Conservation (phyloP, 345 rosid species). For the Bruguiera sexangula region DNA sequence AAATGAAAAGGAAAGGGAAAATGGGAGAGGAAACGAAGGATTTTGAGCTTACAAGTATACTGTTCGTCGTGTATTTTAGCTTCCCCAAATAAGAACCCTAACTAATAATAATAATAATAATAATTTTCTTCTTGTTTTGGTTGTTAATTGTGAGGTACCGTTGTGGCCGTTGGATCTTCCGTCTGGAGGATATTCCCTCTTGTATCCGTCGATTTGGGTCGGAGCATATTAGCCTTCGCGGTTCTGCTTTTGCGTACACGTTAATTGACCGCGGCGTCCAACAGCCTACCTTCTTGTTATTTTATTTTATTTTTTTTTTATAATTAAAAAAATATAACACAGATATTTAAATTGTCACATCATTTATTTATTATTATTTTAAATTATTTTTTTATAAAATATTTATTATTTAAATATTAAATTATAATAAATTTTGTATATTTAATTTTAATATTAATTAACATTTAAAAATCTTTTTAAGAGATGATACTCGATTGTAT, state of each 20-base stretch:
- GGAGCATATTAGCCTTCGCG: slow-evolving; percentile 20
- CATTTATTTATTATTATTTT: too few relatives aligned
- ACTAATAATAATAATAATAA: not conserved
- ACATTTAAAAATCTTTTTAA: too few relatives aligned
- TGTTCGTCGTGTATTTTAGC: not conserved
- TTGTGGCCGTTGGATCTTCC: slow-evolving; percentile 29
- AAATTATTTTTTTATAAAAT: too few relatives aligned
- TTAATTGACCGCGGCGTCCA: not conserved
- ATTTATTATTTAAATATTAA: too few relatives aligned
- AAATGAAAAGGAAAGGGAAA: slow-evolving; percentile 12
- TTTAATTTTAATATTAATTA: too few relatives aligned
- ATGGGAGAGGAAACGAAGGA: not conserved
- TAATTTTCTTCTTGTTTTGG: slow-evolving; percentile 5
- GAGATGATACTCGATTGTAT: too few relatives aligned
- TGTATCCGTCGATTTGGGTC: slow-evolving; percentile 19
- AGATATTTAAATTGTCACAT: too few relatives aligned
- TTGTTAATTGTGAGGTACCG: not conserved
- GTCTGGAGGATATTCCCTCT: not conserved
- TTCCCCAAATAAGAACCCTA: too few relatives aligned
- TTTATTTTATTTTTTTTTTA: too few relatives aligned
- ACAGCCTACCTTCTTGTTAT: too few relatives aligned
- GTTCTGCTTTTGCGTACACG: not conserved
- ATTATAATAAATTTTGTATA: too few relatives aligned
- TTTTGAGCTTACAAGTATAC: not conserved
- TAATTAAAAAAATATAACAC: too few relatives aligned